phyloP scores from a whole-genome alignment of 805 yeast genomes.

The Wickerhamomyces mucosus region DNA sequence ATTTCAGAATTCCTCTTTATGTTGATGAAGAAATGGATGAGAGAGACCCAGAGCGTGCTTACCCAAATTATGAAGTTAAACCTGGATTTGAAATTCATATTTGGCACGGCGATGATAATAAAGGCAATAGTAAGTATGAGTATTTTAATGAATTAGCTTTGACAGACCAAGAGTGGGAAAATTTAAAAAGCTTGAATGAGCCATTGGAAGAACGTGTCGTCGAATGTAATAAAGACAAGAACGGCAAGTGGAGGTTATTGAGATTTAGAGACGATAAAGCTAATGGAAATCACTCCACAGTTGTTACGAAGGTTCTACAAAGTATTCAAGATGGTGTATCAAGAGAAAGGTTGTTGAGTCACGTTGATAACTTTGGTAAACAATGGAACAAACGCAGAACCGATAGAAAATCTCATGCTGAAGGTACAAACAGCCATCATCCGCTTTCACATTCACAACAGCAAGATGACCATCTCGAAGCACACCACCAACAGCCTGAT shows the following conservation, averaged over 20 bases:
- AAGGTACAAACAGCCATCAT: too few relatives aligned
- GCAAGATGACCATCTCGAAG: not conserved
- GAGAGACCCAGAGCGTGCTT: constrained; percentile 63
- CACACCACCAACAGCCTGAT: constrained; percentile 1
- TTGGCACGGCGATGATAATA: constrained; percentile 59
- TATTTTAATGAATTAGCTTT: constrained; percentile 58
- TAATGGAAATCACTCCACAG: constrained; percentile 76
- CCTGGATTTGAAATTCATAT: constrained; percentile 62
- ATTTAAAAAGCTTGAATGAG: constrained; percentile 56
- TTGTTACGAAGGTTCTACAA: constrained; percentile 72
- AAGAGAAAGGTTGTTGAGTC: constrained; percentile 59
- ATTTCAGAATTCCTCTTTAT: constrained; percentile 46
- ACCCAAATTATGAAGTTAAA: constrained; percentile 70
- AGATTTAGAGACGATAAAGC: constrained; percentile 90
- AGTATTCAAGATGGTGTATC: constrained; percentile 83
- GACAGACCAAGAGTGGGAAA: constrained; percentile 71
- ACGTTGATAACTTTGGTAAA: constrained; percentile 45
- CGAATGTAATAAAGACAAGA: constrained; percentile 65
- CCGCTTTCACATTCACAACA: too few relatives aligned
- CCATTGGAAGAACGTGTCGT: constrained; percentile 85
- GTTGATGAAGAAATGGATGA: constrained; percentile 51
- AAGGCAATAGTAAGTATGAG: constrained; percentile 53
- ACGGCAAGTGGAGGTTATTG: constrained; percentile 65
- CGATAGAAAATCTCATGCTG: constrained; percentile 13
- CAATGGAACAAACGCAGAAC: constrained; percentile 54